Conservation (phyloP, 768 basidiomycete genomes). For the Sistotremastrum suecicum region DNA sequence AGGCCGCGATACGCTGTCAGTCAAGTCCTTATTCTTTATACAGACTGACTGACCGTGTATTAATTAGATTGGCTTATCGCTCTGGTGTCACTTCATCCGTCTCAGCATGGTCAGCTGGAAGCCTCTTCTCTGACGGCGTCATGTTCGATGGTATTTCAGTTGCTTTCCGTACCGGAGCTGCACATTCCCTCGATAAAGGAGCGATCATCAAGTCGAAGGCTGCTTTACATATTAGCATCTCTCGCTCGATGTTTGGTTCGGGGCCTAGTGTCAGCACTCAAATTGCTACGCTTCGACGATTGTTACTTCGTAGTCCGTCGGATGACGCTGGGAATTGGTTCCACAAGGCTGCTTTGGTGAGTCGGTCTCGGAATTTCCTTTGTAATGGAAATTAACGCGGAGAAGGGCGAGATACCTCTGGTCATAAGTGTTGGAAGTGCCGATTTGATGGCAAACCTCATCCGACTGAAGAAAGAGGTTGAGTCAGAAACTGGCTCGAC, state of each 20-base stretch:
- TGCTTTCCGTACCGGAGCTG: constrained; percentile 43
- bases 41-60: neutral
- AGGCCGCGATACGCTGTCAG: constrained; percentile 21
- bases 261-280: constrained; percentile 60
- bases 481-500: constrained; percentile 41
- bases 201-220: constrained; percentile 46
- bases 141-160: constrained; percentile 48
- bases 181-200: constrained; percentile 40
- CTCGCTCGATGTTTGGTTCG: constrained; percentile 18
- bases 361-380: constrained; percentile 3
- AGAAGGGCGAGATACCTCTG: constrained; percentile 47
- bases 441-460: constrained; percentile 58
- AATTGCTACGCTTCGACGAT: constrained; percentile 53
- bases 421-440: constrained; percentile 55
- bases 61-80: constrained; percentile 45
- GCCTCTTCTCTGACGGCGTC: constrained; percentile 19
- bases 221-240: constrained; percentile 49
- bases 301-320: constrained; percentile 37
- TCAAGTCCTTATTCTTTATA: neutral
- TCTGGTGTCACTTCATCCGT: constrained; percentile 54
- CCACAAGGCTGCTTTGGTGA: constrained; percentile 39
- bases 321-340: constrained; percentile 45
- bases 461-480: constrained; percentile 55
- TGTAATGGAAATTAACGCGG: neutral
- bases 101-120: too few relatives aligned